Evolutionary conservation across 371 early-diverging fungal genomes (phyloP), one percentile per base, ranked within the genome.

Genomic region (Mucor saturninus): DNA sequence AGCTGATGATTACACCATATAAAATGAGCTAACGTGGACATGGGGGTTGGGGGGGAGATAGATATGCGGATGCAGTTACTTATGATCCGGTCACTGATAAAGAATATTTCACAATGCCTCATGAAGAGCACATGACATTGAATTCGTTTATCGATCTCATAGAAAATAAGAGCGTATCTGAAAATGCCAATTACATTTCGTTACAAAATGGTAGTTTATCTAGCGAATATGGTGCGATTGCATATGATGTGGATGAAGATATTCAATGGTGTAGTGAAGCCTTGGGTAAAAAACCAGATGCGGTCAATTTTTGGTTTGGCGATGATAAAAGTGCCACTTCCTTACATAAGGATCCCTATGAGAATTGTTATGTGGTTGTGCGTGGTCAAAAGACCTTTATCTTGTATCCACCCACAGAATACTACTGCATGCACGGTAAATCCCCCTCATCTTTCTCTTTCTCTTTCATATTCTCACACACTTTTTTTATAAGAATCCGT

Each of bases 241-340:
- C 80, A 49, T 62, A 67, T 0, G 92, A 93, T 67, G 81, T 91
- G 0, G 89, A 90, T 7, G 32, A 51, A 7, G 80, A 86, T n/a
- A 83, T 92, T 21, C 54, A 52, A 0, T 92, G 86, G 72, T 86
- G 86, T 38, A 77, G 76, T 43, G 85, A 86, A 70, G 91, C 90
- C 0, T 62, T 91, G 1, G 86, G 85, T 64, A 75, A 79, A 57
- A 32, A 57, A 15, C 91, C 91, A 0, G 93, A 93, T 61, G 93
- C 93, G 3, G 86, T 89, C 56, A 93, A 93, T 70, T 85, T 93
- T 53, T 93, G 93, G 93, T 83, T 90, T 64, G 93, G 93, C 2
- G 77, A 83, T 49, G 74, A 76, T 11, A 66, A 79, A 31, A 84
- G 91, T 28, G 73, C 74, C 0, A 91, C 93, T 0, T 87, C 90